Base-by-base conservation (phyloP, 2,329 filamentous ascomycete genomes). In the Beauveria bassiana region DNA sequence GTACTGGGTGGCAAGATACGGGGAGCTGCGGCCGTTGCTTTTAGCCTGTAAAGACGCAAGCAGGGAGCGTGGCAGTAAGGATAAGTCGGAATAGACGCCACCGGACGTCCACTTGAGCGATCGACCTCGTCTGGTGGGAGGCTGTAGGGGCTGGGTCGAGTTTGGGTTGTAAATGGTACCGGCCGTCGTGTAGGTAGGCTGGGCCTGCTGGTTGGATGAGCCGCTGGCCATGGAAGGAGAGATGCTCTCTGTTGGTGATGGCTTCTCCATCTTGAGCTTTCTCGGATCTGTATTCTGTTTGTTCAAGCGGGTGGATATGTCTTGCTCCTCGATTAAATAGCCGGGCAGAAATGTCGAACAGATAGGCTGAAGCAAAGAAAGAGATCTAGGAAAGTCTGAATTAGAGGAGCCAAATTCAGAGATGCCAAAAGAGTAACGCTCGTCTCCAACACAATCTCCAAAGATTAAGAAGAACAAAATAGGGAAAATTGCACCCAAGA, bases 81-180 rank as follows among this genome's bases (percentile, higher is more conserved):
- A 64, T n/a, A 77, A 65, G 9, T 73, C 70, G 3, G 71, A 66
- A 22, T 71, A 68, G 47, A 62, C 55, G 34, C 66, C 65, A 16
- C 71, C 68, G 14, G 68, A 67, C 18, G 69, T 65, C 72, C 73
- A 78, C 69, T 79, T 80, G 65, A 75, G 66, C 40, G 75, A 73
- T 58, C 81, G 78, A 18, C 79, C 78, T 64, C 80, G 78, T 60
- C 81, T 79, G 61, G 77, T 70, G 38, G 81, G 81, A 50, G 81
- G 76, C 64, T 82, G 80, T 28, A 83, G 72, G 16, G 79, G 78
- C 47, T 76, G 73, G 16, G 74, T 69, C 16, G 74, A 70, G 62
- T 74, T 74, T 3, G 81, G 79, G 40, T 81, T 80, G 70, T 81
- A 83, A 52, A 82, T 73, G 4, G 81, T 83, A n/a, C 81, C 81